Evolutionary conservation across 23 red algal genomes (phyloP), one percentile per base, ranked within the genome.

Genomic region (Pyropia yezoensis): DNA sequence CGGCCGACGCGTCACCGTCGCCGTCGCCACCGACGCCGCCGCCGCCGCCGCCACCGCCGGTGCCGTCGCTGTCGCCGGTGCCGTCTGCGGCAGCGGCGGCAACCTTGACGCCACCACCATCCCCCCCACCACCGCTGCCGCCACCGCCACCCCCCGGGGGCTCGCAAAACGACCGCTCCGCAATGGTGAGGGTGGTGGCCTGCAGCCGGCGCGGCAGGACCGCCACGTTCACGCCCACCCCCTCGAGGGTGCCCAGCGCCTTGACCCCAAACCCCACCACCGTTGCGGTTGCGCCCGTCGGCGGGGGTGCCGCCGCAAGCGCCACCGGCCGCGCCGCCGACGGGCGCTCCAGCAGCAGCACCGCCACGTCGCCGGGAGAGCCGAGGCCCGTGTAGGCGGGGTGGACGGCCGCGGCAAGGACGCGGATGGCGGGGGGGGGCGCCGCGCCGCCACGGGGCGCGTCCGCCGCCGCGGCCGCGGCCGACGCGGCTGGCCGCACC

Each of bases 181-280:
- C 32, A 14, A 87, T 63, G 14, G 65, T 70, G 22, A 87, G 55
- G n/a, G 60, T 66, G 2, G 82, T 87, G 22, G 70, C 76, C 54
- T 87, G 82, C 21, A 87, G 82, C 57, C 70, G 45, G 49, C 82
- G 57, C 17, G 82, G 75, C 51, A 87, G 54, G 18, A 87, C 64
- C 18, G 75, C 82, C 50, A 87, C 54, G 27, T 20, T 71, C 4
- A 69, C 64, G 25, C 55, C 70, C 27, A 66, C 53, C 16, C 45
- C 54, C 50, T 87, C 82, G 33, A 87, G 54, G 53, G 82, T 87
- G 6, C 82, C 82, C 52, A 87, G 23, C 50, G 50, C 69, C 49
- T 76, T 61, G 17, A 87, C 61, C 14, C 82, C 82, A 55, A 76
- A 87, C 15, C 82, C 82, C 12, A 87, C 82, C 6, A 87, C 82